Conservation (phyloP, 164 flowering plant genomes). For the Warburgia ugandensis region DNA sequence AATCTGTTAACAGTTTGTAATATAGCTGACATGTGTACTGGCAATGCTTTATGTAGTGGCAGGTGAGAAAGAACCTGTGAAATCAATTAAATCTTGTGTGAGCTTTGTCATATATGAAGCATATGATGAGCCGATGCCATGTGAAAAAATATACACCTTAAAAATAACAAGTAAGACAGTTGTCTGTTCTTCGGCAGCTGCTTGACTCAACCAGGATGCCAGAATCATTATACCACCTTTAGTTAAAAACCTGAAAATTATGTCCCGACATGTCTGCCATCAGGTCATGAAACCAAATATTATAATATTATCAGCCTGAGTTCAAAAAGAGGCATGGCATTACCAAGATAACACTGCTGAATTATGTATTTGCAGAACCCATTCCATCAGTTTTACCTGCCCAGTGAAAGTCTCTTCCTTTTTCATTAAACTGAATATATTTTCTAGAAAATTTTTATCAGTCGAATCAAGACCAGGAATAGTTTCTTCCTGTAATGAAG, state of each 20-base stretch:
- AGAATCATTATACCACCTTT: constrained; percentile 87
- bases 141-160: constrained; percentile 37
- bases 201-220: constrained; percentile 86
- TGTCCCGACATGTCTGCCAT: not conserved
- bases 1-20: constrained; percentile 77
- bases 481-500: constrained; percentile 38
- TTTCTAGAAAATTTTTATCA: constrained; percentile 64
- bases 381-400: constrained; percentile 83
- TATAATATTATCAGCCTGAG: not conserved
- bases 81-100: constrained; percentile 7
- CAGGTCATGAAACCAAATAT: constrained; percentile 5
- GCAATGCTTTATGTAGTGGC: constrained; percentile 78
- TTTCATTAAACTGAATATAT: constrained; percentile 66
- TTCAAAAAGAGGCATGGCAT: constrained; percentile 2
- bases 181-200: constrained; percentile 90
- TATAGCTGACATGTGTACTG: constrained; percentile 83
- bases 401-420: constrained; percentile 86
- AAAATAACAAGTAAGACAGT: constrained; percentile 61
- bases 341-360: constrained; percentile 69
- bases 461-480: constrained; percentile 44
- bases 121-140: constrained; percentile 2
- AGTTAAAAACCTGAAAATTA: constrained; percentile 62
- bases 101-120: constrained; percentile 1
- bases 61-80: constrained; percentile 82
- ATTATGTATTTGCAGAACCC: constrained; percentile 75